A percentile compares a stretch with the other conserved stretches of the same genome.
phyloP scores from a whole-genome alignment of 176 grass and related monocot species.

The Ampelocalamus luodianensis region DNA sequence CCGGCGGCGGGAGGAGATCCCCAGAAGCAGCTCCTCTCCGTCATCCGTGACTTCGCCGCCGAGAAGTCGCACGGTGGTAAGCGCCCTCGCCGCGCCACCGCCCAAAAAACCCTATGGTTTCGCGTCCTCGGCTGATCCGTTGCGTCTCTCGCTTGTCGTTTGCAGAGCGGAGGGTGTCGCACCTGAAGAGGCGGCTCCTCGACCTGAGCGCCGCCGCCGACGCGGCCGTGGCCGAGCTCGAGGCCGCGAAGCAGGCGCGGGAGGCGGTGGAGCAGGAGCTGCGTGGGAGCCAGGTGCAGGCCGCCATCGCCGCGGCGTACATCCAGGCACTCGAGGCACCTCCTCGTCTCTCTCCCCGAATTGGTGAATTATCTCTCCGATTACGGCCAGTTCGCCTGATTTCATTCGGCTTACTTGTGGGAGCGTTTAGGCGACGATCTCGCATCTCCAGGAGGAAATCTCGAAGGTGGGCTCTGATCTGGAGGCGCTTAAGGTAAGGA shows the following conservation, averaged over 20 bases:
- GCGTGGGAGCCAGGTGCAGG: conserved; percentile 57
- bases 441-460: conserved; percentile 63
- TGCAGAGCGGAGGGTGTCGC: conserved; percentile 67
- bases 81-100: not conserved
- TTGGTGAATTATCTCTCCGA: not conserved
- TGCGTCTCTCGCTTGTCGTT: not conserved
- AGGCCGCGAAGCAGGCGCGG: conserved; percentile 55
- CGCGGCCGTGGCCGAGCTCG: conserved; percentile 53
- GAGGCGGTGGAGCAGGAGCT: conserved; percentile 68
- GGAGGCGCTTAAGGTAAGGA: conserved; percentile 62
- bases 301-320: conserved; percentile 55
- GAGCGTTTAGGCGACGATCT: conserved; percentile 58
- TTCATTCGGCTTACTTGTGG: not conserved
- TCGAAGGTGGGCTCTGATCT: conserved; percentile 52
- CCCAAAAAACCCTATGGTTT: not conserved
- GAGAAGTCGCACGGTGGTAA: conserved; percentile 82
- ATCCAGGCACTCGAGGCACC: conserved; percentile 59
- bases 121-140: not conserved
- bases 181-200: conserved; percentile 63
- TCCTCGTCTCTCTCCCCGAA: not conserved
- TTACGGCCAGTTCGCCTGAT: not conserved
- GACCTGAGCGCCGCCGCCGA: conserved; percentile 45
- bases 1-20: conserved; percentile 48
- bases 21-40: conserved; percentile 73
- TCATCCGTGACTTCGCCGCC: conserved; percentile 75